These are phyloP conservation scores for Beverwykella pulmonaria DNA, from an alignment of 495 filamentous ascomycete genomes.

Conservation along the genomic window DNA sequence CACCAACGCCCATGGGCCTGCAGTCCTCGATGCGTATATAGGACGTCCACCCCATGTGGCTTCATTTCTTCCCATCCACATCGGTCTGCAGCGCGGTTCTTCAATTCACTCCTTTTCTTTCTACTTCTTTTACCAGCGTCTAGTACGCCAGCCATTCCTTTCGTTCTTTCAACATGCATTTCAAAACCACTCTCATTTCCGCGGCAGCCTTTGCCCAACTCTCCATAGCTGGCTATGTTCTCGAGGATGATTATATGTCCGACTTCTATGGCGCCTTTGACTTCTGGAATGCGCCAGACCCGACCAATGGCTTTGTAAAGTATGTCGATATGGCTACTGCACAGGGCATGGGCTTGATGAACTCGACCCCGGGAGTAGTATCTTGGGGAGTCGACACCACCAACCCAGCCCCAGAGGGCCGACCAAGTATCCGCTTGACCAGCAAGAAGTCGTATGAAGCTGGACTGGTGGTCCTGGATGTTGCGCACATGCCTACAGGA, in stretches of 20 bases:
- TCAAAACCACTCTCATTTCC: conserved; percentile 47
- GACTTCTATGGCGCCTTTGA: conserved; percentile 58
- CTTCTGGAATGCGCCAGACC: conserved; percentile 49
- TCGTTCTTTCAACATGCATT: conserved; percentile 47
- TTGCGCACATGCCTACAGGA: conserved; percentile 47
- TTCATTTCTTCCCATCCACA: neutral
- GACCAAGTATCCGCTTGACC: conserved; percentile 45
- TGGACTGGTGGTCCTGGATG: conserved; percentile 45
- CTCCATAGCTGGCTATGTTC: conserved; percentile 52
- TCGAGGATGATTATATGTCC: conserved; percentile 53
- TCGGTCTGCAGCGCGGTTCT: conserved; percentile 4
- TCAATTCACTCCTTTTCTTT: conserved; percentile 14
- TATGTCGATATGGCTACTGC: conserved; percentile 43
- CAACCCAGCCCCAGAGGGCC: conserved; percentile 41
- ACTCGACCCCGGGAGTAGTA: conserved; percentile 19
- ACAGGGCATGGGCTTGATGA: conserved; percentile 39
- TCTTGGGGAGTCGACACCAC: conserved; percentile 44
- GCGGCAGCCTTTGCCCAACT: conserved; percentile 50
- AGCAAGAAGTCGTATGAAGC: conserved; percentile 46
- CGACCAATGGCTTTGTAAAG: conserved; percentile 46
- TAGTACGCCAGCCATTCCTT: conserved; percentile 32
- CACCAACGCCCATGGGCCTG: neutral
- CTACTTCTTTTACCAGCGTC: conserved; percentile 18
- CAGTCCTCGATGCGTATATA: conserved; percentile 22
- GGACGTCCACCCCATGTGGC: neutral